Base-by-base conservation (phyloP, 441 rosid genomes). In the Syzygium malaccense region DNA sequence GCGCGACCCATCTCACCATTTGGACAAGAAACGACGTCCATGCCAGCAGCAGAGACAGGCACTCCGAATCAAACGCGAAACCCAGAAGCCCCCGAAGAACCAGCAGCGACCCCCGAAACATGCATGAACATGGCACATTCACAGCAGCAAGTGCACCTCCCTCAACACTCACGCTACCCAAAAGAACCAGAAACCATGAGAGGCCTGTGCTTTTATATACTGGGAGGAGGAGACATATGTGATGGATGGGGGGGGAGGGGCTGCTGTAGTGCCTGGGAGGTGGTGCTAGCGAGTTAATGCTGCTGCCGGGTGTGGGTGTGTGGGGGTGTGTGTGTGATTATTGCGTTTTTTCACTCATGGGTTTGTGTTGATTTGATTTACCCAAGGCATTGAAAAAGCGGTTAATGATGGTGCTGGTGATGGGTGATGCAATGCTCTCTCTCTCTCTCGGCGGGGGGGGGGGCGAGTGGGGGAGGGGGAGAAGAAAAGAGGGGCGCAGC, bases 1-100 rank as follows among this genome's bases (percentile, higher is more conserved):
- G 84, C 85, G 49, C 87, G 51, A 94, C 95, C 95, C 95, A 91
- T 90, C 90, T 92, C 94, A 71, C 92, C 93, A 86, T 89, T 91
- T 87, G 91, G 89, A 87, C 86, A 58, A 89, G 87, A 88, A 87
- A 80, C 92, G 92, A 88, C 68, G 83, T 93, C 95, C 97, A 94
- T 93, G 58, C 87, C 55, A 55, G 91, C 88, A 58, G 86, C 89
- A 53, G 45, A 13, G 41, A 19, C 83, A 6, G 51, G n/a, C 51
- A 13, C 51, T 12, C 80, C 25, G 86, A 88, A 87, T 8, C 91
- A 83, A 88, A 88, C 85, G 20, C 58, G 80, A 51, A 89, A 87
- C 91, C 91, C 91, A 91, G 78, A 86, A 91, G 86, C 45, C 87
- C 92, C 88, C 87, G 8, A 23, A 12, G 48, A 45, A 45, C 11